Conservation (phyloP, 345 rosid species). For the Linum trigynum region DNA sequence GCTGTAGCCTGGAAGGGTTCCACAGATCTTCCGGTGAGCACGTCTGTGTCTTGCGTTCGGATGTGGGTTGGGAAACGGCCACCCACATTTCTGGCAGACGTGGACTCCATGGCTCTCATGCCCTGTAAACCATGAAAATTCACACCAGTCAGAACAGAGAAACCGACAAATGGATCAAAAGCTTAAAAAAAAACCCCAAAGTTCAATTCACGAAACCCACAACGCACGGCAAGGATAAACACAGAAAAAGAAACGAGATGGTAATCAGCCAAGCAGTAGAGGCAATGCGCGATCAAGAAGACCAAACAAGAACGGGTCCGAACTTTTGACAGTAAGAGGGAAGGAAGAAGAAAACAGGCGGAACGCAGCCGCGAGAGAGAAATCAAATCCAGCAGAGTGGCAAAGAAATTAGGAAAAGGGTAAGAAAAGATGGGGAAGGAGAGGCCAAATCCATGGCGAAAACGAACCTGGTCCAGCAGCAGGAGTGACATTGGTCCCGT, state of each 20-base stretch:
- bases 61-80: constrained; percentile 58
- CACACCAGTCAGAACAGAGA: neutral
- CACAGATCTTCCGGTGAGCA: constrained; percentile 63
- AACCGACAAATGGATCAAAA: too few species aligned
- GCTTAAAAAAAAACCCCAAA: too few species aligned
- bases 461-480: neutral
- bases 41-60: constrained; percentile 67
- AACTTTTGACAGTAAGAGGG: neutral
- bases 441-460: neutral
- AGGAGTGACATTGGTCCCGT: neutral
- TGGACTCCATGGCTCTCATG: constrained; percentile 33
- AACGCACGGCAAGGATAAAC: too few species aligned
- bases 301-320: too few species aligned
- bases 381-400: neutral
- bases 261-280: neutral
- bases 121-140: constrained; percentile 14
- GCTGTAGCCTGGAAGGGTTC: constrained; percentile 52
- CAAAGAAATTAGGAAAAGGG: neutral
- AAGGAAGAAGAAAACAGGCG: too few species aligned
- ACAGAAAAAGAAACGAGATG: neutral
- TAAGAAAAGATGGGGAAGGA: neutral
- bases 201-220: too few species aligned
- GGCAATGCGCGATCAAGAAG: neutral
- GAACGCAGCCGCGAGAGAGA: neutral
- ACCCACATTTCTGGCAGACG: constrained; percentile 56